Conservation (phyloP, 176 grass and related monocot genomes). For the Eremochloa ophiuroides region DNA sequence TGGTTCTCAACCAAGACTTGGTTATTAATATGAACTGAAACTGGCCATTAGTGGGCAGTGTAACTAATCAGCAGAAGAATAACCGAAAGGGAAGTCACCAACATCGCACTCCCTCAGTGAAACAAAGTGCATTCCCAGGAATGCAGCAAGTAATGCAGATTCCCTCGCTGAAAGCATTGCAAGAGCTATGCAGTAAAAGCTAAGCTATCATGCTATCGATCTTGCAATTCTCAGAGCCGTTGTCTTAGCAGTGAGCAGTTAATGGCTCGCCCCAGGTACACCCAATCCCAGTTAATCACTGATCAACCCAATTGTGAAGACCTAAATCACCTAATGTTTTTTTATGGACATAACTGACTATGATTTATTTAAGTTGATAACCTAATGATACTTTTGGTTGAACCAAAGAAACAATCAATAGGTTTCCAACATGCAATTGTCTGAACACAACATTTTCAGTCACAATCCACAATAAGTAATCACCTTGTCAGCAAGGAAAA, state of each 20-base stretch:
- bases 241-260: background rate
- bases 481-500: background rate
- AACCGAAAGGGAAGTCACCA: background rate
- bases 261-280: background rate
- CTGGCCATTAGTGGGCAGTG: background rate
- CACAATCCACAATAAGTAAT: background rate
- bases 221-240: background rate
- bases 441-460: background rate
- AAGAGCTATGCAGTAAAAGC: background rate
- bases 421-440: background rate
- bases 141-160: background rate
- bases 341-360: background rate
- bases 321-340: background rate
- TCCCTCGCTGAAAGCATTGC: background rate
- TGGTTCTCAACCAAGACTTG: background rate
- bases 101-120: background rate
- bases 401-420: background rate
- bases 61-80: background rate
- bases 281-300: background rate
- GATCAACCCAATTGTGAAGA: background rate
- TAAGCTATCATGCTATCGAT: background rate
- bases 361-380: background rate
- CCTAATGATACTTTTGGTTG: background rate
- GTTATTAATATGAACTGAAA: background rate
- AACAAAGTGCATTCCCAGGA: background rate